Conservation (phyloP, 2,329 filamentous ascomycete species). For the Sclerotinia trifoliorum region DNA sequence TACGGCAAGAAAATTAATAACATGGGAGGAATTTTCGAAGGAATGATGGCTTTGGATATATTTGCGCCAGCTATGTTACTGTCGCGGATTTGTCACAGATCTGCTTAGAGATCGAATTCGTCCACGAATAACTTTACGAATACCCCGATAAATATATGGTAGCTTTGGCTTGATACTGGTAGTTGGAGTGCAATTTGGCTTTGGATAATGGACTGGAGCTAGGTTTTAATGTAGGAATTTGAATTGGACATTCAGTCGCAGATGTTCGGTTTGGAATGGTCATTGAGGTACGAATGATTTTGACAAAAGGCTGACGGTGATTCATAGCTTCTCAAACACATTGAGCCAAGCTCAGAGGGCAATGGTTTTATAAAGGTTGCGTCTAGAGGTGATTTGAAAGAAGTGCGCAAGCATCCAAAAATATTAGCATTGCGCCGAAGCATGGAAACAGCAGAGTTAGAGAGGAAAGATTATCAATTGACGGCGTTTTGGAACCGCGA, state of each 20-base stretch:
- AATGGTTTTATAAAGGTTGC: background rate
- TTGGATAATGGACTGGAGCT: background rate
- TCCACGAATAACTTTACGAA: background rate
- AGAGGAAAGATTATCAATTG: background rate
- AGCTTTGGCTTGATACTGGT: fast-evolving
- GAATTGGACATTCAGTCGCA: background rate
- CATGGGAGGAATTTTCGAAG: background rate
- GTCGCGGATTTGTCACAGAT: background rate
- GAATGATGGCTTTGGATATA: background rate
- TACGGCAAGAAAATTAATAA: background rate
- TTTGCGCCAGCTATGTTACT: background rate
- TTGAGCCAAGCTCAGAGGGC: background rate
- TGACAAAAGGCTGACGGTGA: background rate
- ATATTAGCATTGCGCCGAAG: too few relatives aligned
- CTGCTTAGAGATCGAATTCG: background rate
- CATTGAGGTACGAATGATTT: background rate
- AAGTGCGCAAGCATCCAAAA: too few relatives aligned
- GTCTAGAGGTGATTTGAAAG: background rate
- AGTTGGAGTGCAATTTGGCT: background rate
- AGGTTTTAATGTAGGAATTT: background rate
- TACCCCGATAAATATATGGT: background rate
- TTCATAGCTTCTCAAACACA: background rate
- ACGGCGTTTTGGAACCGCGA: background rate
- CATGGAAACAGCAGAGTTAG: background rate
- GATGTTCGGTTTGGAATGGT: background rate